A percentile compares a stretch with the other conserved stretches of the same genome.
These are phyloP conservation scores for Stephanodiscus minutulus DNA, from an alignment of 108 stramenopile species.

Conservation along the genomic window DNA sequence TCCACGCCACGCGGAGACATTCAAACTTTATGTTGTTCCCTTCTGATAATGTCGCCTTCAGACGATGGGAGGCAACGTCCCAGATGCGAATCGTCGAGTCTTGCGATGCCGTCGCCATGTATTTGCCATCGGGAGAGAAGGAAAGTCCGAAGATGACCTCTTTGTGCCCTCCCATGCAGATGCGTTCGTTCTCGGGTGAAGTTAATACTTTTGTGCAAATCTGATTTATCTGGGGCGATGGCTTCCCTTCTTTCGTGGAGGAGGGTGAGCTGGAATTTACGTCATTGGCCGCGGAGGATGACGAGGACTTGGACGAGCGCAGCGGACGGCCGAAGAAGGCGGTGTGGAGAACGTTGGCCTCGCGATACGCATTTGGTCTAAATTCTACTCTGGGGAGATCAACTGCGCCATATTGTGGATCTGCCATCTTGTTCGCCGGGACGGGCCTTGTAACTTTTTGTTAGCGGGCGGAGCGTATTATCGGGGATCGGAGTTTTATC, in stretches of 20 bases:
- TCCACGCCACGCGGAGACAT: constrained; percentile 83
- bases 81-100: constrained; percentile 79
- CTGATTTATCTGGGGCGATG: not conserved
- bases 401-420: not conserved
- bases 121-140: constrained; percentile 73
- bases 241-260: not conserved
- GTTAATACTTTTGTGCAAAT: not conserved
- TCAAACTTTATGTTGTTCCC: constrained; percentile 64
- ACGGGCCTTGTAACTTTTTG: too few relatives aligned
- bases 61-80: constrained; percentile 54
- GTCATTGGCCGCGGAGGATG: not conserved
- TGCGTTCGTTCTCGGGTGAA: constrained; percentile 55
- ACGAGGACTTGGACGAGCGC: not conserved
- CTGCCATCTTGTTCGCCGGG: not conserved
- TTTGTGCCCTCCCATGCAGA: constrained; percentile 68
- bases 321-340: constrained; percentile 35
- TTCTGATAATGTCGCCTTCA: constrained; percentile 57
- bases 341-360: constrained; percentile 37
- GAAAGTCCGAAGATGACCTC: constrained; percentile 72
- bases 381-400: constrained; percentile 2
- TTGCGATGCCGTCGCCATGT: constrained; percentile 78
- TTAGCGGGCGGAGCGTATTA: too few relatives aligned
- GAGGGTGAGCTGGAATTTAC: constrained; percentile 1
- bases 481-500: too few relatives aligned
- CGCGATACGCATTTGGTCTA: constrained; percentile 28